phyloP scores from a whole-genome alignment of 495 filamentous ascomycete genomes.

The Daldinia grandis region DNA sequence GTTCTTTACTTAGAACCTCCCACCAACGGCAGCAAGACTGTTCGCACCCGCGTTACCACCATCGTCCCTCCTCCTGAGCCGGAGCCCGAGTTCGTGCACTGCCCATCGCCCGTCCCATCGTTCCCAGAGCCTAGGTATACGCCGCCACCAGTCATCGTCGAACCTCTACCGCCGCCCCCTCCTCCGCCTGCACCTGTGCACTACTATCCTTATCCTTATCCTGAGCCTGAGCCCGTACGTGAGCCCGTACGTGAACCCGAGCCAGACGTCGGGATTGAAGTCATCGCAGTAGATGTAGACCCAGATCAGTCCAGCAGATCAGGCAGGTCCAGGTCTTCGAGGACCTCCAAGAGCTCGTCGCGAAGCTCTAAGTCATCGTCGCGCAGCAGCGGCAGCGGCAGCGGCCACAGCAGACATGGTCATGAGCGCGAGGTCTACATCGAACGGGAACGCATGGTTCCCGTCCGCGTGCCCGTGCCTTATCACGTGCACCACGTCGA shows the following conservation, averaged over 20 bases:
- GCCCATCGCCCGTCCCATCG: slow-evolving; percentile 30
- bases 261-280: slow-evolving; percentile 53
- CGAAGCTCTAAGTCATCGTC: slow-evolving; percentile 41
- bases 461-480: slow-evolving; percentile 49
- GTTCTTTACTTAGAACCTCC: slow-evolving; percentile 58
- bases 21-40: slow-evolving; percentile 47
- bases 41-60: slow-evolving; percentile 54
- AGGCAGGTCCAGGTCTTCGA: slow-evolving; percentile 20
- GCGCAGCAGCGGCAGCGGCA: slow-evolving; percentile 26
- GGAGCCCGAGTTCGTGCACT: slow-evolving; percentile 32
- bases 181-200: slow-evolving; percentile 26
- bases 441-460: slow-evolving; percentile 56
- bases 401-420: slow-evolving; percentile 35
- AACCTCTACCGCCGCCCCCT: slow-evolving; percentile 43
- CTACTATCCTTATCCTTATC: neutral
- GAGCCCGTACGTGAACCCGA: neutral
- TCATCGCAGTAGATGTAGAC: slow-evolving; percentile 63
- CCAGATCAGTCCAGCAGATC: slow-evolving; percentile 42
- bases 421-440: slow-evolving; percentile 57
- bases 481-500: slow-evolving; percentile 44
- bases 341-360: slow-evolving; percentile 38
- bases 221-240: slow-evolving; percentile 31
- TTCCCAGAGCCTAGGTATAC: slow-evolving; percentile 26
- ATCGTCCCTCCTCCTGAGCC: slow-evolving; percentile 49
- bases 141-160: slow-evolving; percentile 42